These are phyloP conservation scores for Pleurotus djamor DNA, from an alignment of 768 basidiomycete genomes.

Conservation along the genomic window DNA sequence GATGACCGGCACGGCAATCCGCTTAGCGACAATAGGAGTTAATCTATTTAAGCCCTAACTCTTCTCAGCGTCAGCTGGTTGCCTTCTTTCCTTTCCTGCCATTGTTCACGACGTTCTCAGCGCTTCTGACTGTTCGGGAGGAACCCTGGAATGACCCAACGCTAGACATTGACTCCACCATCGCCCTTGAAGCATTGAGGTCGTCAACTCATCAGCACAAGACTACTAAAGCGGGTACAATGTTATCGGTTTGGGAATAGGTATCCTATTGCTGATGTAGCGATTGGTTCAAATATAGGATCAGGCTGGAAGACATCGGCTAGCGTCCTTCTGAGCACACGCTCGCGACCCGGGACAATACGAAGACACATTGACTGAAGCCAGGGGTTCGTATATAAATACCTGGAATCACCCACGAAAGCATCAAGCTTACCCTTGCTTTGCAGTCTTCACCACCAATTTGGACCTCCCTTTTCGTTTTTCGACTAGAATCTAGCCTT, in stretches of 20 bases:
- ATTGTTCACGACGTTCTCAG: neutral
- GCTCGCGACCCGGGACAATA: conserved; percentile 1
- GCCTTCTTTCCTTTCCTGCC: neutral
- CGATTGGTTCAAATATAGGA: neutral
- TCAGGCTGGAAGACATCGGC: neutral
- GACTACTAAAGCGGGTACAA: too few species aligned
- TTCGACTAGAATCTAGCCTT: neutral
- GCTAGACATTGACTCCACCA: neutral
- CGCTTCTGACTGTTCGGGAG: too few species aligned
- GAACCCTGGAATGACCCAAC: neutral
- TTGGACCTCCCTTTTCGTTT: neutral
- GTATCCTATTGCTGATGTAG: neutral
- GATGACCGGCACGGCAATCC: conserved; percentile 1
- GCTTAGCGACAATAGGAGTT: conserved; percentile 3
- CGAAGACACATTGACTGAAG: neutral
- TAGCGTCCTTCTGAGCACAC: conserved; percentile 1
- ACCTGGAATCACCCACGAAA: conserved; percentile 7
- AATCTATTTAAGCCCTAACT: neutral
- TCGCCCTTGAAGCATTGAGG: neutral
- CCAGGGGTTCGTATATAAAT: conserved; percentile 1
- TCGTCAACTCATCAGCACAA: too few species aligned
- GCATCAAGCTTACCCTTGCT: neutral
- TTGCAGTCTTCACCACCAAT: neutral
- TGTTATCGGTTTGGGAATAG: neutral
- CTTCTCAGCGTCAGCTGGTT: neutral